Evolutionary conservation across 352 stramenopile genomes (phyloP).

Genomic region (Phytophthora vignae): DNA sequence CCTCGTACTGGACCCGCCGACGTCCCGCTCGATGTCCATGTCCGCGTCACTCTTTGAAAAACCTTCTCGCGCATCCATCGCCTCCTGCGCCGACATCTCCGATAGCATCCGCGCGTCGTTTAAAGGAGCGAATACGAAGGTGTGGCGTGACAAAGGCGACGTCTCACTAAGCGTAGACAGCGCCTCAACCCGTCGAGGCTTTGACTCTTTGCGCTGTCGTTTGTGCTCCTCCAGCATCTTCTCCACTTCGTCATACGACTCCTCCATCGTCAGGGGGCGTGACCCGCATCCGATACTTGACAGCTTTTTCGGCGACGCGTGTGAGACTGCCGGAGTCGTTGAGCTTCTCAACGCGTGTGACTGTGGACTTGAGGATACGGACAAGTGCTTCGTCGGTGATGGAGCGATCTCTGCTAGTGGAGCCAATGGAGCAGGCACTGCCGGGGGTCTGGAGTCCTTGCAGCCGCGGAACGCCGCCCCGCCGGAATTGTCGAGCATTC

Average conservation of each 20-base stretch:
- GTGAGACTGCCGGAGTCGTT: not conserved
- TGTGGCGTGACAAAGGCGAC: conserved; percentile 1
- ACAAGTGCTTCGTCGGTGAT: conserved; percentile 4
- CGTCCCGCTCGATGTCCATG: conserved; percentile 21
- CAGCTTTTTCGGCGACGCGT: conserved; percentile 13
- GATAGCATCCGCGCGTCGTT: conserved; percentile 46
- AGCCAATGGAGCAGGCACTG: conserved; percentile 7
- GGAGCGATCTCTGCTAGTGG: not conserved
- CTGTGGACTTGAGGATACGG: not conserved
- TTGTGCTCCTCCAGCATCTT: conserved; percentile 57
- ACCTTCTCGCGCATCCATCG: conserved; percentile 20
- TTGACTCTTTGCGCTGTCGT: conserved; percentile 22
- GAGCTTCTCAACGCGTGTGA: conserved; percentile 2
- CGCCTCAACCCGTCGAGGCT: conserved; percentile 26
- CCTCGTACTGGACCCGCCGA: not conserved
- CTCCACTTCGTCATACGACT: conserved; percentile 60
- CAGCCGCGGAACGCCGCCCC: not conserved
- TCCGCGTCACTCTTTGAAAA: conserved; percentile 32
- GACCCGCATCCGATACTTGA: not conserved
- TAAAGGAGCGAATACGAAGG: conserved; percentile 57
- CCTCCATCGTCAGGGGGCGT: conserved; percentile 44
- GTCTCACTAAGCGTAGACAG: conserved; percentile 17
- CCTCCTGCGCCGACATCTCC: conserved; percentile 32
- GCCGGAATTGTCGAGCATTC: conserved; percentile 46
- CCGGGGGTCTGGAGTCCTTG: conserved; percentile 9